Evolutionary conservation across 2,329 filamentous ascomycete species (phyloP).

Genomic region (Acephala macrosclerotiorum): DNA sequence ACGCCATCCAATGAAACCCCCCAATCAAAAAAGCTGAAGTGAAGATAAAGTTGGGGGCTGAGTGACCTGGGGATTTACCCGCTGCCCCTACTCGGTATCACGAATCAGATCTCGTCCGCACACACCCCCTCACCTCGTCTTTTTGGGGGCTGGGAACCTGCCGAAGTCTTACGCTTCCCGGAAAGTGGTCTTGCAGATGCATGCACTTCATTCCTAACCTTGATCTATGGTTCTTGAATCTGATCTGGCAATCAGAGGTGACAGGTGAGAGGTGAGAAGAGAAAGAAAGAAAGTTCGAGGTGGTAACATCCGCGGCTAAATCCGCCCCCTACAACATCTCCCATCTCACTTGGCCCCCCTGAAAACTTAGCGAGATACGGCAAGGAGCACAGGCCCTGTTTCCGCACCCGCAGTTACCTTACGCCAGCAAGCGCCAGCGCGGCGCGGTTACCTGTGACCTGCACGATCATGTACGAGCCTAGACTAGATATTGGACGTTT

Average conservation of each 20-base stretch:
- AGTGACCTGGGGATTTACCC: background rate
- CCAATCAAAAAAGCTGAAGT: background rate
- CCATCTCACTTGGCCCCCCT: background rate
- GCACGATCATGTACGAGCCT: too few species aligned
- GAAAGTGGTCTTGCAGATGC: background rate
- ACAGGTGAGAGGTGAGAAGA: too few species aligned
- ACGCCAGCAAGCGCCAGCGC: background rate
- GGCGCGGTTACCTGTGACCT: slow-evolving; percentile 12
- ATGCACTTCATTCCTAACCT: background rate
- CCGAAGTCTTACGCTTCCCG: background rate
- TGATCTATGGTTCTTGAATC: background rate
- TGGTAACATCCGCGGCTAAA: slow-evolving; percentile 16
- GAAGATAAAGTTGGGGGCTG: slow-evolving; percentile 18
- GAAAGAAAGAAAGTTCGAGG: background rate
- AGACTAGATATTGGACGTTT: background rate
- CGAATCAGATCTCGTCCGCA: background rate
- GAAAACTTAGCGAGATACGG: background rate
- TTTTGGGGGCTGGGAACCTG: slow-evolving; percentile 1
- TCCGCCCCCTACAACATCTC: background rate
- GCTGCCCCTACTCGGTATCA: background rate
- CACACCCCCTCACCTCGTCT: background rate
- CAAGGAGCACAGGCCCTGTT: background rate
- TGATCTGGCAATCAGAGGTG: background rate
- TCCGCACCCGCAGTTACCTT: slow-evolving; percentile 8
- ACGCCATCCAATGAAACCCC: slow-evolving; percentile 1